Evolutionary conservation across 768 basidiomycete species (phyloP), one percentile per base, ranked within the genome.

Genomic region (Rickenella mellea): DNA sequence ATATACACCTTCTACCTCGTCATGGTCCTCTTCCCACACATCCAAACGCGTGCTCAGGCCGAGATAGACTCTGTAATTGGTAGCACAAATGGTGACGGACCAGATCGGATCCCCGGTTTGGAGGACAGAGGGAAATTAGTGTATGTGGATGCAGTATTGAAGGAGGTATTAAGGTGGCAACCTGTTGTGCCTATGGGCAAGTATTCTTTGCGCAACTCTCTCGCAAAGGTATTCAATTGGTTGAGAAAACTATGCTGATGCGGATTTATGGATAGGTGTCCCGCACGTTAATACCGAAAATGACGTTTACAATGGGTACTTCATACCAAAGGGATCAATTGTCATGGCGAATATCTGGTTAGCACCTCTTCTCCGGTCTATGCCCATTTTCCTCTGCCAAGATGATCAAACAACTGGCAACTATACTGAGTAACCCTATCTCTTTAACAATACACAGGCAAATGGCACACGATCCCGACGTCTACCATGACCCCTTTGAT

Each of bases 241-340:
- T n/a, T 30, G 15, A 30, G 10, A 10, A 15, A 15, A 30, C 10
- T 10, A 15, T 10, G 15, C 10, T 30, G 15, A 10, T 30, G 29
- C 10, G 15, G 10, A 30, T 15, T 10, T 15, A 3, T 17, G 15
- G 8, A 27, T 40, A 27, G 41, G 27, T 8, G 48, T 58, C 1
- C 52, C 59, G 3, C 64, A 65, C 39, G 39, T 50, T 14, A 40
- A 48, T 1, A 52, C 47, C 2, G 54, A 55, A 26, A 49, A 63
- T 41, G 61, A 61, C 45, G 45, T 55, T 7, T 64, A 60, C 40
- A 41, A 49, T 2, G 62, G 59, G 0, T 59, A 55, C 45, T 53
- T 47, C 24, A 53, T 67, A 22, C 65, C 64, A 0, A 56, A 57
- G 31, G 59, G 60, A 6, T 32, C 47, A 9, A 28, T 41, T 20